Conservation (phyloP, 768 basidiomycete species). For the Mycena galopus region DNA sequence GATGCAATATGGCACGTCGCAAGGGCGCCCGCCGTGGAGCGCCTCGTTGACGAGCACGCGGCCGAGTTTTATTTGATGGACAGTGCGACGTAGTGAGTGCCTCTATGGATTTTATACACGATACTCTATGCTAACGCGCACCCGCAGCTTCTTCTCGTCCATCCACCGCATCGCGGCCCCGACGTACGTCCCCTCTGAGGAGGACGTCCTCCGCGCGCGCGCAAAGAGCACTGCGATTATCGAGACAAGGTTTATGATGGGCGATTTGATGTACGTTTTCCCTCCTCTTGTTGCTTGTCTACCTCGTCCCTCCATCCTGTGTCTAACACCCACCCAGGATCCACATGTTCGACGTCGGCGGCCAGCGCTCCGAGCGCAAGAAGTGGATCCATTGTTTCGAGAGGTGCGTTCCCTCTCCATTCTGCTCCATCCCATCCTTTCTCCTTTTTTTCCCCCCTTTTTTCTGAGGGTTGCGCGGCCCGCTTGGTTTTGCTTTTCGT, state of each 20-base stretch:
- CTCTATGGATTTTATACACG: neutral
- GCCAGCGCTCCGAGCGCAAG: slow-evolving; percentile 86
- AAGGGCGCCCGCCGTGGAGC: slow-evolving; percentile 58
- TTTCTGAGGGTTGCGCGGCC: too few species aligned
- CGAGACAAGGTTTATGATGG: slow-evolving; percentile 87
- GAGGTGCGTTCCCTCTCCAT: slow-evolving; percentile 31
- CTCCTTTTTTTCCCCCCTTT: neutral
- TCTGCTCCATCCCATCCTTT: neutral
- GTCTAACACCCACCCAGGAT: slow-evolving; percentile 49
- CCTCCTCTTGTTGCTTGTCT: neutral
- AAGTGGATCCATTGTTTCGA: slow-evolving; percentile 86
- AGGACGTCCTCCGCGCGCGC: slow-evolving; percentile 87
- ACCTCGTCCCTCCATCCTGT: too few species aligned
- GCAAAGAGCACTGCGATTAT: slow-evolving; percentile 92
- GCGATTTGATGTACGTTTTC: slow-evolving; percentile 66
- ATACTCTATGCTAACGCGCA: neutral
- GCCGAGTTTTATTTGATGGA: slow-evolving; percentile 86
- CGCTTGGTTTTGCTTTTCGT: too few species aligned
- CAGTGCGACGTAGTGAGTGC: slow-evolving; percentile 42
- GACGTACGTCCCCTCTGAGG: slow-evolving; percentile 86
- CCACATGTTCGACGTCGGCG: slow-evolving; percentile 85
- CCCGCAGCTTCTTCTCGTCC: slow-evolving; percentile 82
- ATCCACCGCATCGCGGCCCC: slow-evolving; percentile 83
- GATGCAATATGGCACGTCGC: slow-evolving; percentile 64
- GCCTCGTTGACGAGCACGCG: slow-evolving; percentile 46